A percentile compares a stretch with the other conserved stretches of the same genome.
Evolutionary conservation across 306 rosid species (phyloP).

Genomic region (Datisca glomerata): DNA sequence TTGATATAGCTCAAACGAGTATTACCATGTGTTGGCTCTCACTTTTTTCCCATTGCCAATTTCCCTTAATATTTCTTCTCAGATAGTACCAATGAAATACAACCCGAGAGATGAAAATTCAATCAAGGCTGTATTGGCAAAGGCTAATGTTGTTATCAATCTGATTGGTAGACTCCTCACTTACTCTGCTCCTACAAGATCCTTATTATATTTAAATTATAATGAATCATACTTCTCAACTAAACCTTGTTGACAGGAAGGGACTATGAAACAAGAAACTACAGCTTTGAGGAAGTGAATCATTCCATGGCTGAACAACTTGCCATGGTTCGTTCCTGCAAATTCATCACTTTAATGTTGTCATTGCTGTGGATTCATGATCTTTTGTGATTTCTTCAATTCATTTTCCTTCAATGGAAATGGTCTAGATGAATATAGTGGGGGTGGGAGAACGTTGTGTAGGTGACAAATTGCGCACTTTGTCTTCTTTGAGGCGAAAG

Average conservation of each 20-base stretch:
- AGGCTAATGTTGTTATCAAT: constrained; percentile 90
- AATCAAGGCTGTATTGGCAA: constrained; percentile 94
- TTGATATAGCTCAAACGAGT: too few relatives aligned
- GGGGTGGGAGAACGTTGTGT: too few relatives aligned
- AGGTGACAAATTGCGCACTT: too few relatives aligned
- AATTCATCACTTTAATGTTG: constrained; percentile 1
- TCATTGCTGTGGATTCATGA: too few relatives aligned
- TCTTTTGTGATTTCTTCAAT: too few relatives aligned
- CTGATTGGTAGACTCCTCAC: constrained; percentile 62
- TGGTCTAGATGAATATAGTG: too few relatives aligned
- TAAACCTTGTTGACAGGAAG: constrained; percentile 63
- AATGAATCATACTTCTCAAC: constrained; percentile 8
- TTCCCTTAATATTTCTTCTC: constrained; percentile 18
- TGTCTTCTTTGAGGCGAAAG: too few relatives aligned
- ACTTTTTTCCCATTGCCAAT: too few relatives aligned
- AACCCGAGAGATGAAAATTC: constrained; percentile 91
- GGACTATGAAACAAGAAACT: constrained; percentile 94
- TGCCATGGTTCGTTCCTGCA: constrained; percentile 41
- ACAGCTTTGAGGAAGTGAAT: constrained; percentile 89
- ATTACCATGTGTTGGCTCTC: too few relatives aligned
- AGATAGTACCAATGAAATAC: constrained; percentile 97
- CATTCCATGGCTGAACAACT: constrained; percentile 84
- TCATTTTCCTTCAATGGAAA: too few relatives aligned
- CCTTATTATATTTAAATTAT: neutral
- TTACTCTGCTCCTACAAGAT: neutral